A percentile compares a stretch with the other conserved stretches of the same genome.
Conservation (phyloP, 345 rosid genomes). For the Aegle marmelos region DNA sequence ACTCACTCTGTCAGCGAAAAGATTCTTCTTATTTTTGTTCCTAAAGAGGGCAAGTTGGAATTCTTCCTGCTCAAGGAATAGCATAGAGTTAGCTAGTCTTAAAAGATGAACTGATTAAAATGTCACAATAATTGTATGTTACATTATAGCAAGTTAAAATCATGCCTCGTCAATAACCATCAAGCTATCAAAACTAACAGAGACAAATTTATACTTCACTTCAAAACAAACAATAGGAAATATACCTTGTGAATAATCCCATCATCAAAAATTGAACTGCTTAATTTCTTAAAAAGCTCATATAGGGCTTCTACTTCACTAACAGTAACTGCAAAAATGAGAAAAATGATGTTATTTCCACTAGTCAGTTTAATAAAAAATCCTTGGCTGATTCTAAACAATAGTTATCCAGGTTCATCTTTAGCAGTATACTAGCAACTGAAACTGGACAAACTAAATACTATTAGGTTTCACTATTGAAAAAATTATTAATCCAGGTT, state of each 20-base stretch:
- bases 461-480: neutral
- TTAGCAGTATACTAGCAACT: neutral
- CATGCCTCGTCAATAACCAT: neutral
- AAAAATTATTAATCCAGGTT: neutral
- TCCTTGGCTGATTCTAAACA: neutral
- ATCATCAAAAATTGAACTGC: slow-evolving; percentile 76
- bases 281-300: slow-evolving; percentile 80
- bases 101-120: neutral
- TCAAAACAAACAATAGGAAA: neutral
- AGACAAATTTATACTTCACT: neutral
- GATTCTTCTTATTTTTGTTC: slow-evolving; percentile 66
- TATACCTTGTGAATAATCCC: slow-evolving; percentile 90
- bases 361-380: neutral
- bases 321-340: slow-evolving; percentile 56
- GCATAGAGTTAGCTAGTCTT: neutral
- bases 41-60: slow-evolving; percentile 88
- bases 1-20: slow-evolving; percentile 86
- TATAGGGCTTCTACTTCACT: slow-evolving; percentile 78
- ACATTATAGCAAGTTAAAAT: neutral
- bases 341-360: neutral
- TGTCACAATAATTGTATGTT: neutral
- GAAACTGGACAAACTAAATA: neutral
- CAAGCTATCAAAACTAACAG: neutral
- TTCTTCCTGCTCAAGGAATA: slow-evolving; percentile 60
- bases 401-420: neutral